Conservation (phyloP, 495 filamentous ascomycete species). For the Neurospora terricola region DNA sequence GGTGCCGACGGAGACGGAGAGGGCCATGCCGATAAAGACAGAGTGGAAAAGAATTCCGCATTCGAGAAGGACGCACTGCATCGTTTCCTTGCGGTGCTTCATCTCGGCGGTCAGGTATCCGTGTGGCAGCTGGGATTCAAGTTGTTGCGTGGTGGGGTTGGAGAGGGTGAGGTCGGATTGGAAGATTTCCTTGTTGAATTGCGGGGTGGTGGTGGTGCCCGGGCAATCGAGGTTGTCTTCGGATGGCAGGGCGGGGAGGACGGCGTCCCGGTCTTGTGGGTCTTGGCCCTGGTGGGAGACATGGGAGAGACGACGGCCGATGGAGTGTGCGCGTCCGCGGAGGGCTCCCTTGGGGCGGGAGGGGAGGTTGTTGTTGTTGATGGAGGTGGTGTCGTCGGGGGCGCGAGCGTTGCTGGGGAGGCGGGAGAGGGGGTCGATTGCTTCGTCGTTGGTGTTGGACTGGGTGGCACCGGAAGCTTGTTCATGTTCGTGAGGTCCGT, state of each 20-base stretch:
- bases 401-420: background rate
- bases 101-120: conserved; percentile 26
- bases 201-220: background rate
- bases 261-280: background rate
- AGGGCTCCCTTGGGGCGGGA: background rate
- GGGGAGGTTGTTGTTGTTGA: background rate
- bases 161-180: conserved; percentile 3
- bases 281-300: background rate
- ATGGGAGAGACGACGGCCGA: background rate
- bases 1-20: conserved; percentile 64
- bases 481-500: conserved; percentile 34
- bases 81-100: conserved; percentile 46
- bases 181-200: background rate
- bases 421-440: background rate
- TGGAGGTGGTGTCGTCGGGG: background rate
- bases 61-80: conserved; percentile 73
- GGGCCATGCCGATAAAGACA: conserved; percentile 81
- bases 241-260: background rate
- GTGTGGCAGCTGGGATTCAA: background rate
- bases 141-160: background rate
- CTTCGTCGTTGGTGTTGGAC: conserved; percentile 5
- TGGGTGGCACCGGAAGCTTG: conserved; percentile 20
- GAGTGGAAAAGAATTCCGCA: conserved; percentile 80
- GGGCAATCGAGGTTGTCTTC: background rate
- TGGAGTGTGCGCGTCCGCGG: background rate